A percentile compares a stretch with the other conserved stretches of the same genome.
Evolutionary conservation across 2,329 filamentous ascomycete genomes (phyloP).

Genomic region (Colletotrichum orchidophilum): DNA sequence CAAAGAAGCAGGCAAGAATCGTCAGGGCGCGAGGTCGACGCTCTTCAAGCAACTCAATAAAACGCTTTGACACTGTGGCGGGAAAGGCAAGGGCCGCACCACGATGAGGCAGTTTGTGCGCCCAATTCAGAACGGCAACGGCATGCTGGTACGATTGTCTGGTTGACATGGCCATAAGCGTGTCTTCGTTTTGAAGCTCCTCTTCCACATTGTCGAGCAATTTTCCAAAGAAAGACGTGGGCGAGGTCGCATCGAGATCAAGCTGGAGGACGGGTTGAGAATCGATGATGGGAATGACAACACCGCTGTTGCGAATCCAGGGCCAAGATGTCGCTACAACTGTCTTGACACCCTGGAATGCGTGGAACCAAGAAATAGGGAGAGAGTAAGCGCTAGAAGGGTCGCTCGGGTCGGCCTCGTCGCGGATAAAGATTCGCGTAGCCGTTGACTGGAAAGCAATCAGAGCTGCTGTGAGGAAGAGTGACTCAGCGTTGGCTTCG

Average conservation of each 20-base stretch:
- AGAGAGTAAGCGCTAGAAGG: constrained; percentile 60
- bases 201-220: constrained; percentile 67
- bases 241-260: constrained; percentile 61
- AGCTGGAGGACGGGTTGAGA: constrained; percentile 70
- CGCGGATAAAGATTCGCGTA: constrained; percentile 68
- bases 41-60: constrained; percentile 67
- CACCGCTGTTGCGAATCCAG: constrained; percentile 66
- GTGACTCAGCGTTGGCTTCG: constrained; percentile 67
- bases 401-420: constrained; percentile 56
- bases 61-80: constrained; percentile 69
- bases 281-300: constrained; percentile 70
- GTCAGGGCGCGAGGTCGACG: constrained; percentile 69
- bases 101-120: constrained; percentile 67
- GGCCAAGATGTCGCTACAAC: constrained; percentile 72
- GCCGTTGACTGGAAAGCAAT: constrained; percentile 75
- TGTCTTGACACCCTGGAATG: constrained; percentile 73
- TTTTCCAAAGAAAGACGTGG: constrained; percentile 67
- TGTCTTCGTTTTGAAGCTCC: constrained; percentile 52
- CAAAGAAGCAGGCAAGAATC: constrained; percentile 74
- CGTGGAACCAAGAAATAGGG: constrained; percentile 73
- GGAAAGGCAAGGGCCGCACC: constrained; percentile 70
- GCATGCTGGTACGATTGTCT: constrained; percentile 70
- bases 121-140: constrained; percentile 74
- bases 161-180: constrained; percentile 48
- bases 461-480: constrained; percentile 70